Conservation (phyloP, 1,284 basidiomycete species). For the Moesziomyces antarcticus region DNA sequence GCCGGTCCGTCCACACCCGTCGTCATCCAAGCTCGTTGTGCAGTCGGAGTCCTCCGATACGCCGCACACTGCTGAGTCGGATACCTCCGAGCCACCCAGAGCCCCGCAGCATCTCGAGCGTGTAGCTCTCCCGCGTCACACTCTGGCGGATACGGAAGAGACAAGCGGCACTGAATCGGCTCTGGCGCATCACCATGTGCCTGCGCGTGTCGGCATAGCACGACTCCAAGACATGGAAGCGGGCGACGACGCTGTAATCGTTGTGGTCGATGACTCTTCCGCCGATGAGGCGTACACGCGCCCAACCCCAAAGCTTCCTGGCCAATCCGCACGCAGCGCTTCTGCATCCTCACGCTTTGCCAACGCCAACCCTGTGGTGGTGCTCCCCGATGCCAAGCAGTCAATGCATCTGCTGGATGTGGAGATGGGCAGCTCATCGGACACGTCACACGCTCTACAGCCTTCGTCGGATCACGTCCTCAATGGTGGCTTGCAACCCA, state of each 20-base stretch:
- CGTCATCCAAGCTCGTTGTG: slow-evolving; percentile 11
- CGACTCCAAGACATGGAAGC: not conserved
- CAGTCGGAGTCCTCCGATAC: slow-evolving; percentile 4
- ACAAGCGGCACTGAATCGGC: not conserved
- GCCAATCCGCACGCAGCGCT: not conserved
- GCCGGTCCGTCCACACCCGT: slow-evolving; percentile 11
- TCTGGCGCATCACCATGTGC: not conserved
- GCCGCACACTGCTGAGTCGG: not conserved
- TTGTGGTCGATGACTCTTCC: slow-evolving; percentile 18
- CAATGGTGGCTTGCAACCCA: too few relatives aligned
- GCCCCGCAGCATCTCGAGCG: slow-evolving; percentile 8
- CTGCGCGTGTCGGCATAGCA: too few relatives aligned
- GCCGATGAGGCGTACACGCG: not conserved
- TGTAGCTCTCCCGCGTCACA: not conserved
- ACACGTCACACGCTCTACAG: too few relatives aligned
- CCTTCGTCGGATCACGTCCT: too few relatives aligned
- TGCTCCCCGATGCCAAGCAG: too few relatives aligned
- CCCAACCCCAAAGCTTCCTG: not conserved
- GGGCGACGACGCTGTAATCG: slow-evolving; percentile 7
- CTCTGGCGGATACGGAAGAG: not conserved
- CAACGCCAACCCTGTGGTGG: too few relatives aligned
- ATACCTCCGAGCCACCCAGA: slow-evolving; percentile 7
- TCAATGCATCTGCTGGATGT: too few relatives aligned
- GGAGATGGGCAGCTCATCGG: too few relatives aligned
- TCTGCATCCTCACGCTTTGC: too few relatives aligned